Base-by-base conservation (phyloP, 305 asterid genomes). In the Fraxinus angustifolia region DNA sequence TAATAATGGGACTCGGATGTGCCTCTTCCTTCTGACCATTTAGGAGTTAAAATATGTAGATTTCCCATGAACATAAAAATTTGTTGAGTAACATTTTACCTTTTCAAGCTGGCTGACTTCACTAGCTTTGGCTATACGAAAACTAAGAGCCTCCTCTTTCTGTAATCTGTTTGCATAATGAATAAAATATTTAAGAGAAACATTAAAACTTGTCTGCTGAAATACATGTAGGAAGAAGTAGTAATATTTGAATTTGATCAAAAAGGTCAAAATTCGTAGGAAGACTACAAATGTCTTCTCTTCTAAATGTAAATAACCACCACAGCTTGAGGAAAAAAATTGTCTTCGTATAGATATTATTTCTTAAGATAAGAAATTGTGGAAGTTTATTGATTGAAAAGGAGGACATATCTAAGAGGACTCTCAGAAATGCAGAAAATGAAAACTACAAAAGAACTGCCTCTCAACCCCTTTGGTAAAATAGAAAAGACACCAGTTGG, bases 91-190 rank as follows among this genome's bases (percentile, higher is more conserved):
- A 78, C n/a, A 79, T 68, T 82, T 76, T 83, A 94, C 98, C 97
- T 91, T 89, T 86, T 94, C 97, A 73, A 88, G 84, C 77, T 83
- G 88, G 82, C 84, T 73, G 80, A 92, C 90, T 86, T 94, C 97
- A 76, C 87, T 80, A 73, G 91, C 84, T 88, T 91, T 94, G 84
- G 89, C 31, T 50, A 86, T 76, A n/a, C 96, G 96, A 81, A 89
- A 92, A 80, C 85, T 86, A 82, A 91, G 93, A 82, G 97, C 97
- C 85, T 91, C 97, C 84, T 91, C 94, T 85, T 89, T 93, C 83
- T 94, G 98, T 74, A 74, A 19, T 86, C 98, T 94, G 90, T 80
- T 77, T 78, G 73, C 79, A 87, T 77, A 83, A 80, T 65, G 38
- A 85, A 84, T 77, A 79, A 77, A 56, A 48, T 33, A 79, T 14